phyloP scores from a whole-genome alignment of 176 grass and related monocot genomes.

The Puya raimondii region DNA sequence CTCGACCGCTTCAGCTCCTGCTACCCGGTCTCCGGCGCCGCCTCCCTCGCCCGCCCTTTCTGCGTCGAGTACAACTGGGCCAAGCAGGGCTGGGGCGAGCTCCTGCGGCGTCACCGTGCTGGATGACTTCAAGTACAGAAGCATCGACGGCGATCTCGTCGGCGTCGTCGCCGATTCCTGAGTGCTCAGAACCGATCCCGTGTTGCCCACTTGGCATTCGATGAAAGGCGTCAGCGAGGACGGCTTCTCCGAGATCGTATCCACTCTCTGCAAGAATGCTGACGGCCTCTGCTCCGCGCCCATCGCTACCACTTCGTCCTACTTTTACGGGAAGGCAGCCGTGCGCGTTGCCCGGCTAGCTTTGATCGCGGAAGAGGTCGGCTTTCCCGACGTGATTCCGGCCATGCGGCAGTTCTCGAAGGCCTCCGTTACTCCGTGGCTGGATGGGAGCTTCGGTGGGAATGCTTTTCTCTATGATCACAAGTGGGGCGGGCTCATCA shows the following conservation, averaged over 20 bases:
- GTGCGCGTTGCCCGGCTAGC: conserved; percentile 72
- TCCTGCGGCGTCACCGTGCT: conserved; percentile 36
- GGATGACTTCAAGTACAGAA: conserved; percentile 65
- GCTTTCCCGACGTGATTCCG: conserved; percentile 52
- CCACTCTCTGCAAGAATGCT: too few species aligned
- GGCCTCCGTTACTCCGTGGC: conserved; percentile 60
- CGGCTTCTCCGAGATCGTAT: too few species aligned
- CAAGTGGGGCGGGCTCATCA: conserved; percentile 78
- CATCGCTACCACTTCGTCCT: too few species aligned
- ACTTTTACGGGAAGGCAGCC: conserved; percentile 82
- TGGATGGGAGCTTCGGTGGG: conserved; percentile 68
- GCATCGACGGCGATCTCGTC: too few species aligned
- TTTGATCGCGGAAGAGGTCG: conserved; percentile 76
- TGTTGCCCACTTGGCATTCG: too few species aligned
- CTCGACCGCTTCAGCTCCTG: conserved; percentile 69
- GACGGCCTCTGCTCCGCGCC: too few species aligned
- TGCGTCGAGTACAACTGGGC: conserved; percentile 74
- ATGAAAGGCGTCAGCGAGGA: too few species aligned
- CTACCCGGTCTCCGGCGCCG: conserved; percentile 63
- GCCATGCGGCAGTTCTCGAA: conserved; percentile 42
- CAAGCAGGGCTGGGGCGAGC: conserved; percentile 58
- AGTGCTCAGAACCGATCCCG: too few species aligned
- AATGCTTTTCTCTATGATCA: conserved; percentile 70
- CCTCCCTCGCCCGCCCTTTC: conserved; percentile 43
- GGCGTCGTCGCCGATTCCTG: too few species aligned